These are phyloP conservation scores for Curvularia verruculosa DNA, from an alignment of 2,329 filamentous ascomycete species.

Conservation along the genomic window DNA sequence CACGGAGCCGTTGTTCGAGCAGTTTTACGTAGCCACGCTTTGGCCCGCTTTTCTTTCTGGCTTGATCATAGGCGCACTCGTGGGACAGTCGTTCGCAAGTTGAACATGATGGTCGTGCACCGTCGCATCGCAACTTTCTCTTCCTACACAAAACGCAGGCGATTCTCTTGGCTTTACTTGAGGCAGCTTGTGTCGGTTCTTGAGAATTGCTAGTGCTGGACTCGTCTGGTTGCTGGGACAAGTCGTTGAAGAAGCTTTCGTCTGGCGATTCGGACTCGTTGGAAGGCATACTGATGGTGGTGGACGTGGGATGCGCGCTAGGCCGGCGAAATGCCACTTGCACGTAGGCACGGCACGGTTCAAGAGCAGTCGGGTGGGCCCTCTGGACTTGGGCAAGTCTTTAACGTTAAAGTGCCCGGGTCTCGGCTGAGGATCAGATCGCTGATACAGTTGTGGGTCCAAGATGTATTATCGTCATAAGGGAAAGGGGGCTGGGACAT, in stretches of 20 bases:
- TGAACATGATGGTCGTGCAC: slow-evolving; percentile 80
- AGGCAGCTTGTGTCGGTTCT: slow-evolving; percentile 53
- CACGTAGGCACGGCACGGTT: slow-evolving; percentile 33
- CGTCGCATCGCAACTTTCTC: slow-evolving; percentile 90
- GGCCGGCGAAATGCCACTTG: slow-evolving; percentile 10
- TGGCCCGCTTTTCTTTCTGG: slow-evolving; percentile 90
- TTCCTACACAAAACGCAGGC: slow-evolving; percentile 94
- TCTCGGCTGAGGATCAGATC: slow-evolving; percentile 1
- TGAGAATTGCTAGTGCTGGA: slow-evolving; percentile 49
- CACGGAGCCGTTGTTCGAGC: slow-evolving; percentile 89
- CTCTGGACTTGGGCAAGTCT: slow-evolving; percentile 4
- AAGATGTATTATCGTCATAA: neutral
- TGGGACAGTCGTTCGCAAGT: slow-evolving; percentile 88
- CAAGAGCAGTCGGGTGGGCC: neutral
- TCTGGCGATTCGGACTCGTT: slow-evolving; percentile 48
- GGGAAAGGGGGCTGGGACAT: slow-evolving; percentile 6
- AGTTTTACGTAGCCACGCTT: slow-evolving; percentile 95
- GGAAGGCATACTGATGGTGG: slow-evolving; percentile 37
- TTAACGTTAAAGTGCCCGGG: neutral
- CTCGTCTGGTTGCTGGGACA: slow-evolving; percentile 53
- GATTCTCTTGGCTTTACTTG: slow-evolving; percentile 73
- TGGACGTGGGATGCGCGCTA: slow-evolving; percentile 11
- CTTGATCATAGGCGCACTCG: slow-evolving; percentile 88
- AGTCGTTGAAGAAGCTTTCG: slow-evolving; percentile 63
- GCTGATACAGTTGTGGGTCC: slow-evolving; percentile 4